Percentiles rank a stretch among this genome's conserved stretches.
Conservation (phyloP, 495 filamentous ascomycete genomes). For the Hyaloscypha variabilis region DNA sequence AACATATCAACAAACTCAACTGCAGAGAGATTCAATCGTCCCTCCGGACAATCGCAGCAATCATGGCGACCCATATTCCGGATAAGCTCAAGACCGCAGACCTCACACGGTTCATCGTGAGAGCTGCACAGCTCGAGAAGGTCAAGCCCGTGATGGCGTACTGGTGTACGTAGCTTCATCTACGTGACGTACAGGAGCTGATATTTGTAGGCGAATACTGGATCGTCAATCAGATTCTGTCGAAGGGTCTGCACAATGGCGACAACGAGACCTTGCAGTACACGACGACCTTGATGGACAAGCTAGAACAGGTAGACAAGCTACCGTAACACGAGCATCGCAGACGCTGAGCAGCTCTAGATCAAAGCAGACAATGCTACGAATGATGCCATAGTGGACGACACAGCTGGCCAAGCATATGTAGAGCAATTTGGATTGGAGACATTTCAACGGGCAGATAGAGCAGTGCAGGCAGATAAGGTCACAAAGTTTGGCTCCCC, state of each 20-base stretch:
- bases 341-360: conserved; percentile 39
- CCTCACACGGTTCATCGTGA: conserved; percentile 74
- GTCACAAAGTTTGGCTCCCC: conserved; percentile 69
- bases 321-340: not conserved
- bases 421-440: conserved; percentile 92
- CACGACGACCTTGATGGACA: conserved; percentile 85
- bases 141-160: conserved; percentile 87
- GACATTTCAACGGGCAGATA: conserved; percentile 82
- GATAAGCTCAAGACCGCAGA: conserved; percentile 74
- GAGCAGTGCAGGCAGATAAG: conserved; percentile 78
- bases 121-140: conserved; percentile 82
- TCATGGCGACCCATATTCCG: conserved; percentile 77
- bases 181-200: conserved; percentile 14
- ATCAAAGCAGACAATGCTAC: conserved; percentile 61
- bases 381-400: conserved; percentile 78
- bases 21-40: not conserved
- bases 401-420: conserved; percentile 83
- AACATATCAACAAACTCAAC: not conserved
- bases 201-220: conserved; percentile 76
- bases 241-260: conserved; percentile 71
- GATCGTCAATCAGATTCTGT: conserved; percentile 89
- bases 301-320: conserved; percentile 73
- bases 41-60: conserved; percentile 12
- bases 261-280: conserved; percentile 77
- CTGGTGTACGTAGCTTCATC: conserved; percentile 72